Conservation (phyloP, 2,329 filamentous ascomycete species). For the Gnomoniopsis sp. region DNA sequence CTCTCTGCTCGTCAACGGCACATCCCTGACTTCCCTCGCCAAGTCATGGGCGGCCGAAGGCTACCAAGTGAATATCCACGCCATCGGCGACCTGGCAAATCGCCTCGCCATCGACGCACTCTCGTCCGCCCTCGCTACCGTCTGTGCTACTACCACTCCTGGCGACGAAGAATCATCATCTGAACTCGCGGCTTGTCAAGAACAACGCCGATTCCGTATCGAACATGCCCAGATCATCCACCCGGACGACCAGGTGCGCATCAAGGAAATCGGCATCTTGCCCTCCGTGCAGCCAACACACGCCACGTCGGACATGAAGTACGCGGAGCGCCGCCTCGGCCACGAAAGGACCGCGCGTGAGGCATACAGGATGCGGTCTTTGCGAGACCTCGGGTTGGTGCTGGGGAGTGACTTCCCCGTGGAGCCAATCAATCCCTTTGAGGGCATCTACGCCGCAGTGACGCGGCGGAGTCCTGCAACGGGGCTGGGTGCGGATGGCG, state of each 20-base stretch:
- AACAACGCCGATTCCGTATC: conserved; percentile 59
- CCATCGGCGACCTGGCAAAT: conserved; percentile 68
- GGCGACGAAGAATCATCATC: no score
- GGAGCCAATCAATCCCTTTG: conserved; percentile 64
- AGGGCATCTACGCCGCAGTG: conserved; percentile 67
- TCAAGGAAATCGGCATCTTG: conserved; percentile 57
- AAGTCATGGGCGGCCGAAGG: conserved; percentile 56
- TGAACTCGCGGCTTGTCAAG: conserved; percentile 50
- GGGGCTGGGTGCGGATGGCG: conserved; percentile 44
- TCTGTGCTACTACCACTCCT: conserved; percentile 51
- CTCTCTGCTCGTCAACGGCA: conserved; percentile 64
- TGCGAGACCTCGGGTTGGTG: conserved; percentile 52
- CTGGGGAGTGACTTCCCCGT: conserved; percentile 71
- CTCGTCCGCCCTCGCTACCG: conserved; percentile 48
- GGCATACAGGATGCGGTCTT: conserved; percentile 64
- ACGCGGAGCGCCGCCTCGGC: conserved; percentile 60
- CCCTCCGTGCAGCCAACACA: conserved; percentile 71
- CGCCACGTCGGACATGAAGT: conserved; percentile 68
- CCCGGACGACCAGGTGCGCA: conserved; percentile 58
- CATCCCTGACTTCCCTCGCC: conserved; percentile 51
- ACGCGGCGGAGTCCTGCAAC: conserved; percentile 58
- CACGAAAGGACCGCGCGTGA: conserved; percentile 47
- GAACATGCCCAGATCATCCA: conserved; percentile 71
- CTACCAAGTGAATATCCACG: conserved; percentile 70
- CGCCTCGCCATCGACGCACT: conserved; percentile 62